phyloP scores from a whole-genome alignment of 352 stramenopile genomes.

The Aphanomyces cochlioides region DNA sequence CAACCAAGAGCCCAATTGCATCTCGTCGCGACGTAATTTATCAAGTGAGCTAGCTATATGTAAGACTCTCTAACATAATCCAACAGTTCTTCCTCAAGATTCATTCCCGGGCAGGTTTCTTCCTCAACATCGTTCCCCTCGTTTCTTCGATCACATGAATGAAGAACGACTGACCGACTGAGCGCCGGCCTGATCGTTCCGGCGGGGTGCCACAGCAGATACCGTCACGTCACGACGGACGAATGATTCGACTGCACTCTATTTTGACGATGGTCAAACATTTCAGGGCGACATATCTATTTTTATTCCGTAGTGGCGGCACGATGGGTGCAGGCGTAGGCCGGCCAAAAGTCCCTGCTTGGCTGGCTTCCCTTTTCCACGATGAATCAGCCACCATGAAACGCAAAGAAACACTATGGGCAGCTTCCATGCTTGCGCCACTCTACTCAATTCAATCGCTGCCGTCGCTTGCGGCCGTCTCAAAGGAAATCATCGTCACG shows the following conservation, averaged over 20 bases:
- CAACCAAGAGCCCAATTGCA: background rate
- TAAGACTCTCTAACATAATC: background rate
- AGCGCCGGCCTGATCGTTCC: too few relatives aligned
- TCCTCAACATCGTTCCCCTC: too few relatives aligned
- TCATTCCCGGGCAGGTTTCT: too few relatives aligned
- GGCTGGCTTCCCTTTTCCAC: background rate
- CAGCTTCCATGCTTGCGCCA: slow-evolving; percentile 10
- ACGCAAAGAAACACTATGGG: slow-evolving; percentile 22
- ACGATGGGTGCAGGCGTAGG: background rate
- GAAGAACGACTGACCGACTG: too few relatives aligned
- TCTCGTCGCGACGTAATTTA: too few relatives aligned
- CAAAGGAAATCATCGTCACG: slow-evolving; percentile 7
- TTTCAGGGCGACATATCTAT: background rate
- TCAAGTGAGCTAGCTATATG: background rate
- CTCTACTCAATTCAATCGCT: slow-evolving; percentile 22
- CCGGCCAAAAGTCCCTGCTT: background rate
- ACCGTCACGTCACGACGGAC: too few relatives aligned
- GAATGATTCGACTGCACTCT: too few relatives aligned
- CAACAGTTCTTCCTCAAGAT: too few relatives aligned
- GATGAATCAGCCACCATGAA: slow-evolving; percentile 8
- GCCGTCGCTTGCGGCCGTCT: slow-evolving; percentile 1
- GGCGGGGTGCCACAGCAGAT: too few relatives aligned
- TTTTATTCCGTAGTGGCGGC: background rate
- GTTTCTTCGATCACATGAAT: too few relatives aligned
- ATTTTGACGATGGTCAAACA: too few relatives aligned